Evolutionary conservation across 768 basidiomycete species (phyloP).

Genomic region (Ramaria sp.): DNA sequence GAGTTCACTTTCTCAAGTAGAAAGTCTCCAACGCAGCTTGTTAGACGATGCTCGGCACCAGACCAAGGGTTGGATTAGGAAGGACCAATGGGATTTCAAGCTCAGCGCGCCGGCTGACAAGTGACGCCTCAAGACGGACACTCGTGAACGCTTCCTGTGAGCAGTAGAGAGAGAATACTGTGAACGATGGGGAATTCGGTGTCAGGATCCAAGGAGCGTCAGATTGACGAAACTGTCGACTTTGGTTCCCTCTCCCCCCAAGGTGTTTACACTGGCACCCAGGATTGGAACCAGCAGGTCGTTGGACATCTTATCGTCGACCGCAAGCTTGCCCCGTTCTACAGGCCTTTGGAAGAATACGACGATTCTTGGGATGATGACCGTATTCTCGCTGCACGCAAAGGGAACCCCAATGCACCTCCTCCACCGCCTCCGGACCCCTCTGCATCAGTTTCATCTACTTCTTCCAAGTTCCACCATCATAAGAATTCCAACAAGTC

Average conservation of each 20-base stretch:
- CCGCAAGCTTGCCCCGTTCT: constrained; percentile 89
- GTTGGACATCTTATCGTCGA: constrained; percentile 84
- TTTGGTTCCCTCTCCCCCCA: constrained; percentile 72
- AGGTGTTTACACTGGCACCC: constrained; percentile 73
- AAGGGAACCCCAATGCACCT: constrained; percentile 39
- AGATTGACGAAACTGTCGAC: constrained; percentile 79
- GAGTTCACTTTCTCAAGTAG: too few species aligned
- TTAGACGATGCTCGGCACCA: too few species aligned
- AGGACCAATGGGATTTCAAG: neutral
- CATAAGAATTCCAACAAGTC: constrained; percentile 27
- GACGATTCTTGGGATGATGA: constrained; percentile 84
- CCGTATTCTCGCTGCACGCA: constrained; percentile 72
- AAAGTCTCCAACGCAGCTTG: too few species aligned
- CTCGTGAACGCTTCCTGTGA: neutral
- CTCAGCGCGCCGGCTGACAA: neutral
- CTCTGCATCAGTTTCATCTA: constrained; percentile 31
- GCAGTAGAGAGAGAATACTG: neutral
- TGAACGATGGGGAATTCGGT: constrained; percentile 68
- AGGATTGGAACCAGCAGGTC: constrained; percentile 83
- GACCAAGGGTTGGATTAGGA: too few species aligned
- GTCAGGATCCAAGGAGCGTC: constrained; percentile 61
- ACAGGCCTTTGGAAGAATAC: constrained; percentile 91
- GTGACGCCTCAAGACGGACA: neutral
- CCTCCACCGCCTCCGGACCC: constrained; percentile 32
- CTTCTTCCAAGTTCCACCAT: constrained; percentile 21